Conservation (phyloP, 192 early-diverging fungal species). For the Coemansia sp. region DNA sequence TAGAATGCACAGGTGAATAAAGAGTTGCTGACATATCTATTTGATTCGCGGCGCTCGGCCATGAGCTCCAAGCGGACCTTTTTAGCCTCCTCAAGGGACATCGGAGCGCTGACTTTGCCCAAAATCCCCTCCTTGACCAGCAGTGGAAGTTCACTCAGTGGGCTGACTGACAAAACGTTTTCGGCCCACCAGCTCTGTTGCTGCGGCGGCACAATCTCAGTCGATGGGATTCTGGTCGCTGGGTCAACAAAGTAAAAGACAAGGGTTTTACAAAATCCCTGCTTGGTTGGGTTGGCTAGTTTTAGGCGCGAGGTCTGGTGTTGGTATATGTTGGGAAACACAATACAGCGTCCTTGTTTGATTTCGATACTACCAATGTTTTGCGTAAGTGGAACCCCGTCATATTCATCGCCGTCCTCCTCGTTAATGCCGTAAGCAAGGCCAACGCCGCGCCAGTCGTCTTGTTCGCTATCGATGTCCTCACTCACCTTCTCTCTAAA, state of each 20-base stretch:
- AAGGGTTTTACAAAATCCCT: conserved; percentile 26
- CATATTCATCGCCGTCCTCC: conserved; percentile 8
- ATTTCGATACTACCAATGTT: conserved; percentile 25
- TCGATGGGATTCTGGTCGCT: conserved; percentile 14
- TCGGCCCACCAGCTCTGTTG: conserved; percentile 21
- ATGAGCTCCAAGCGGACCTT: conserved; percentile 47
- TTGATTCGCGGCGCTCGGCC: conserved; percentile 37
- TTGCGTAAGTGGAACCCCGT: conserved; percentile 18
- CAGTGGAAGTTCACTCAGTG: conserved; percentile 18
- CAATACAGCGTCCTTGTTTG: conserved; percentile 41
- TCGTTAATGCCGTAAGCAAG: conserved; percentile 15
- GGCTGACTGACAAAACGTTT: not conserved
- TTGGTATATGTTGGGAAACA: conserved; percentile 34
- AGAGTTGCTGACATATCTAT: not conserved
- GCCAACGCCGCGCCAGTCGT: conserved; percentile 1
- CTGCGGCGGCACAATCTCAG: conserved; percentile 27
- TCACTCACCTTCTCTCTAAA: conserved; percentile 54
- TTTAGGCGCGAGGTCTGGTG: conserved; percentile 12
- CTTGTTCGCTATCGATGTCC: not conserved
- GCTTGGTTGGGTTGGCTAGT: conserved; percentile 17
- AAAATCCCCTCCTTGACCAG: conserved; percentile 19
- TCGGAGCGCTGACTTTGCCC: conserved; percentile 22
- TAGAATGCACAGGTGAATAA: not conserved
- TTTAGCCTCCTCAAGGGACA: conserved; percentile 52
- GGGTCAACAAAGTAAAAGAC: conserved; percentile 38